Percentiles rank a stretch among this genome's conserved stretches.
phyloP scores from a whole-genome alignment of 2,329 filamentous ascomycete genomes.

The Fusarium sp. region DNA sequence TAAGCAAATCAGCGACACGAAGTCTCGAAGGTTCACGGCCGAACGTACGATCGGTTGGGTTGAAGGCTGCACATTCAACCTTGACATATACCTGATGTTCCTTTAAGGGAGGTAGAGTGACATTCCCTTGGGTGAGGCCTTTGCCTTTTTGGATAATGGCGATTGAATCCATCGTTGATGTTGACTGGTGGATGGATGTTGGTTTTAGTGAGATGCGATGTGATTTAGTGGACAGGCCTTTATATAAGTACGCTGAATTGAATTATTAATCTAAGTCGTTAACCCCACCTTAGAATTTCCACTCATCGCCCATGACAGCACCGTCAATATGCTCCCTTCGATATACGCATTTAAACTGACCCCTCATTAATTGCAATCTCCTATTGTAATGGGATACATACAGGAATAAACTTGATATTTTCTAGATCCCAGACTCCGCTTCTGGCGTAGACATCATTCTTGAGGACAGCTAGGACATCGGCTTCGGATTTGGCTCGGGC shows the following conservation, averaged over 20 bases:
- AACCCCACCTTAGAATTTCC: background rate
- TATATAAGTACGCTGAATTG: background rate
- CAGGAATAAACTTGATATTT: background rate
- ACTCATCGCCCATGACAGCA: background rate
- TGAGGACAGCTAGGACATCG: background rate
- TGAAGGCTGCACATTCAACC: constrained; percentile 37
- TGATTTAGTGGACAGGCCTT: background rate
- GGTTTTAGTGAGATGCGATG: background rate
- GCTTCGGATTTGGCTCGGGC: background rate
- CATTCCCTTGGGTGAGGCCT: background rate
- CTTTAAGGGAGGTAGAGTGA: background rate
- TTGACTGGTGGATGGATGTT: background rate
- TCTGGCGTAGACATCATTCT: background rate
- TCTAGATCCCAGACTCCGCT: background rate
- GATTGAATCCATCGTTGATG: background rate
- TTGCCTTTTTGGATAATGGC: constrained; percentile 14
- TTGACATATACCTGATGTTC: constrained; percentile 36
- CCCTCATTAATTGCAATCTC: background rate
- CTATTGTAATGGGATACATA: rapidly evolving
- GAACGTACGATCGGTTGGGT: constrained; percentile 38
- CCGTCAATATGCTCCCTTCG: background rate
- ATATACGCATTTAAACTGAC: background rate
- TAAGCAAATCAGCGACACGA: background rate
- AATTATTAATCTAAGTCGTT: background rate
- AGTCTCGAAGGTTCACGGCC: rapidly evolving